These are phyloP conservation scores for Gaertneriomyces semiglobifer DNA, from an alignment of 192 early-diverging fungal genomes.

Conservation along the genomic window DNA sequence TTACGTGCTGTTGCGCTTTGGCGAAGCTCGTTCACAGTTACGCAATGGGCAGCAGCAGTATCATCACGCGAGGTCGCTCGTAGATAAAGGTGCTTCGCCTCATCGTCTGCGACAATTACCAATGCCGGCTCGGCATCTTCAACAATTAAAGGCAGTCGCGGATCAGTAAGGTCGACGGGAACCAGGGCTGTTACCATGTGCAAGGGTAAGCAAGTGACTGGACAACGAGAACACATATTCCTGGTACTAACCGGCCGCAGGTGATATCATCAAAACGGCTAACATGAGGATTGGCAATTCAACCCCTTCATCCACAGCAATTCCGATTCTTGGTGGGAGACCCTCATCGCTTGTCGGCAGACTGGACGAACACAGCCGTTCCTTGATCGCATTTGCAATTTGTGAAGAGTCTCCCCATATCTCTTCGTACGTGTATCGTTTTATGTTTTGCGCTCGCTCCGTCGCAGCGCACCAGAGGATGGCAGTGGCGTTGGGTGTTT, in stretches of 20 bases:
- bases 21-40: neutral
- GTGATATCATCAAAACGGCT: conserved; percentile 14
- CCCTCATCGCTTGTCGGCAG: too few relatives aligned
- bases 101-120: conserved; percentile 23
- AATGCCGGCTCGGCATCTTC: conserved; percentile 31
- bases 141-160: conserved; percentile 33
- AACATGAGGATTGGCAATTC: conserved; percentile 17
- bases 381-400: too few relatives aligned
- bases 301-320: conserved; percentile 20
- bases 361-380: too few relatives aligned
- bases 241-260: neutral
- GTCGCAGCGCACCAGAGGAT: too few relatives aligned
- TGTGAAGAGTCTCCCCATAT: too few relatives aligned
- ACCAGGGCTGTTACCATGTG: conserved; percentile 21
- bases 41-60: neutral
- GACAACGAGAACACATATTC: too few relatives aligned
- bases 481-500: too few relatives aligned
- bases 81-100: neutral
- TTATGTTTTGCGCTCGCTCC: too few relatives aligned
- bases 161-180: conserved; percentile 35
- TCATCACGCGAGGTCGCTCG: neutral
- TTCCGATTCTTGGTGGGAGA: conserved; percentile 5
- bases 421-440: too few relatives aligned
- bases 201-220: too few relatives aligned
- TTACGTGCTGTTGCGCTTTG: too few relatives aligned